Conservation (phyloP, 148 eudicot genomes). For the Rhododendron henanense region DNA sequence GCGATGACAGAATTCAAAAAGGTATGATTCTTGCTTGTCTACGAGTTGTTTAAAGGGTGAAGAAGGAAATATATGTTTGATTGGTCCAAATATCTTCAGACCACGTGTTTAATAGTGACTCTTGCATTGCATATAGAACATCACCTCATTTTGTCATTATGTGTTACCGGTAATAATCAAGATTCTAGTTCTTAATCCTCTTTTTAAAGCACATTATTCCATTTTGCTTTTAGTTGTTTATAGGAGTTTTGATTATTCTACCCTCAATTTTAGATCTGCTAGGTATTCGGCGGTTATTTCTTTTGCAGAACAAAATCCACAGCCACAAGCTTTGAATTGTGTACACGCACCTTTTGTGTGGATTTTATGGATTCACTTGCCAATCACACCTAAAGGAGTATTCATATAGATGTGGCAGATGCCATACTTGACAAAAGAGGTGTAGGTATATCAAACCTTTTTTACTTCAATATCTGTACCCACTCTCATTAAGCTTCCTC, state of each 20-base stretch:
- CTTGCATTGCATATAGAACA: neutral
- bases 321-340: neutral
- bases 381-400: neutral
- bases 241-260: neutral
- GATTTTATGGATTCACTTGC: neutral
- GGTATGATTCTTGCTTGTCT: conserved; percentile 33
- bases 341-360: neutral
- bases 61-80: neutral
- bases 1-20: conserved; percentile 71
- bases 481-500: neutral
- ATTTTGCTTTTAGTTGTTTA: neutral
- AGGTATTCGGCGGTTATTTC: neutral
- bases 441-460: neutral
- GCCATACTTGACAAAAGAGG: neutral
- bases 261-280: neutral
- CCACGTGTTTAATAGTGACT: neutral
- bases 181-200: neutral
- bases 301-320: neutral
- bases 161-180: neutral
- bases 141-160: neutral
- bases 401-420: neutral
- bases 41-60: neutral
- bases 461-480: neutral
- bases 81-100: neutral
- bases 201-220: neutral